phyloP scores from a whole-genome alignment of 768 basidiomycete genomes.

The Sporobolomyces roseus region DNA sequence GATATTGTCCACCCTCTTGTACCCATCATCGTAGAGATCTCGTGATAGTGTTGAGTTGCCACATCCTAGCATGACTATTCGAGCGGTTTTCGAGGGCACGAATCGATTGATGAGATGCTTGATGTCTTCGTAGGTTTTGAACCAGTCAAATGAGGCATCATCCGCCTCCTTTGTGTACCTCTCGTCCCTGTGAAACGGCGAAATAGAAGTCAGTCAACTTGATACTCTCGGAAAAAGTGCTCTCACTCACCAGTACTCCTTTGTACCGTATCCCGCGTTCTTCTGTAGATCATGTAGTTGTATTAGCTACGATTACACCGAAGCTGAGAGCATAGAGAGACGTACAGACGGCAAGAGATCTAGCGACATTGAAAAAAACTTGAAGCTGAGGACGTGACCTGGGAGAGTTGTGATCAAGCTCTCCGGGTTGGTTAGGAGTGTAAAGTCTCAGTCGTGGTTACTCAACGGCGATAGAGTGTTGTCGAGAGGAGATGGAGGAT shows the following conservation, averaged over 20 bases:
- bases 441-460: too few relatives aligned
- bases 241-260: slow-evolving; percentile 31
- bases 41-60: slow-evolving; percentile 61
- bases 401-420: too few relatives aligned
- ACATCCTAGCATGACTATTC: slow-evolving; percentile 70
- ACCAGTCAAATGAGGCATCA: slow-evolving; percentile 66
- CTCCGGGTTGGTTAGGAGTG: too few relatives aligned
- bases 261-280: slow-evolving; percentile 27
- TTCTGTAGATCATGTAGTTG: background rate
- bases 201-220: background rate
- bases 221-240: background rate
- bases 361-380: background rate
- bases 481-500: too few relatives aligned
- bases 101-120: slow-evolving; percentile 59
- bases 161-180: slow-evolving; percentile 30
- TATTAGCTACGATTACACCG: too few relatives aligned
- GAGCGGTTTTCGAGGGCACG: slow-evolving; percentile 60
- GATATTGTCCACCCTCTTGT: slow-evolving; percentile 70
- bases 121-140: slow-evolving; percentile 74
- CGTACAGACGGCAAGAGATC: background rate
- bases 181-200: slow-evolving; percentile 20
- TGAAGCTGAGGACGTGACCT: background rate
- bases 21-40: slow-evolving; percentile 84
- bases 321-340: background rate
- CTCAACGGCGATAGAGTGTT: too few relatives aligned